phyloP scores from a whole-genome alignment of 306 rosid genomes.

The Castanea mollissima region DNA sequence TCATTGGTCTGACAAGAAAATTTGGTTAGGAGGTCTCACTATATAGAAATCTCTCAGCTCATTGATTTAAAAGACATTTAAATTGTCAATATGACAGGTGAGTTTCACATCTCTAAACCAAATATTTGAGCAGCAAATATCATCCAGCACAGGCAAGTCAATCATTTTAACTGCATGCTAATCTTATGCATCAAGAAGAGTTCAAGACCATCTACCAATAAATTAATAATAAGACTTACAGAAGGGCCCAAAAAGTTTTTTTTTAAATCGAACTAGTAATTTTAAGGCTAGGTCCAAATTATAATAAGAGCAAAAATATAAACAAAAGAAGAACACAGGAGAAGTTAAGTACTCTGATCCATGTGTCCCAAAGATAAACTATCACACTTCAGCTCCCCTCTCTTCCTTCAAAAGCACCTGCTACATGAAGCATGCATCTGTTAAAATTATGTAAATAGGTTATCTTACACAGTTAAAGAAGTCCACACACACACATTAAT shows the following conservation, averaged over 20 bases:
- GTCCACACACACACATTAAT: too few relatives aligned
- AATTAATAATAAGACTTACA: not conserved
- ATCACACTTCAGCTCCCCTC: conserved; percentile 8
- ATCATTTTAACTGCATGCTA: not conserved
- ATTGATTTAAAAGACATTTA: not conserved
- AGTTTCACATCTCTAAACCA: not conserved
- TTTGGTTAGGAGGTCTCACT: not conserved
- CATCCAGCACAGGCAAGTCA: not conserved
- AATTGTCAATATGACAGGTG: not conserved
- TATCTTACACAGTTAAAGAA: not conserved
- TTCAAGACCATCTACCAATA: not conserved
- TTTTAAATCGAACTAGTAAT: not conserved
- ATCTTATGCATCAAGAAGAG: not conserved
- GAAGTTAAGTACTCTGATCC: conserved; percentile 32
- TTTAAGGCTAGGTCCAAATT: not conserved
- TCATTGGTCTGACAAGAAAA: not conserved
- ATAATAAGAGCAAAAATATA: not conserved
- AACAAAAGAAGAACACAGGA: not conserved
- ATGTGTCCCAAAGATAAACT: conserved; percentile 15
- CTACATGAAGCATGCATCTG: not conserved
- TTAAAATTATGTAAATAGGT: not conserved
- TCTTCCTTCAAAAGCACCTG: conserved; percentile 12
- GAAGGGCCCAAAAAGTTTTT: not conserved
- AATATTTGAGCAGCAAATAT: not conserved
- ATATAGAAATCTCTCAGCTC: not conserved